Conservation (phyloP, 768 basidiomycete species). For the Agrocybe praecox region DNA sequence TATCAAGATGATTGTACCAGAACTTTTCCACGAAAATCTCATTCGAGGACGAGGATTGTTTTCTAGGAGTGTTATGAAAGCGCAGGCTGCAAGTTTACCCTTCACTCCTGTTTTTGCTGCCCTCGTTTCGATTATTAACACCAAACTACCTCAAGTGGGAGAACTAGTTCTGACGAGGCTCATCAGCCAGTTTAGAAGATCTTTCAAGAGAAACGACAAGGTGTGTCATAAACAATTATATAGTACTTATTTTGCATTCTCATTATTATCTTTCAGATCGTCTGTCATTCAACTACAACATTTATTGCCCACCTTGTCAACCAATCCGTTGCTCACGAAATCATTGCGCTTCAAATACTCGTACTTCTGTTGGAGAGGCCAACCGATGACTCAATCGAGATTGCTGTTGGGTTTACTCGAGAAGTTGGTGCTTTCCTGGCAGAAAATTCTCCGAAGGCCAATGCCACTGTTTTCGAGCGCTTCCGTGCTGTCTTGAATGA, state of each 20-base stretch:
- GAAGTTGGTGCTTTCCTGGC: slow-evolving; percentile 95
- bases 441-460: slow-evolving; percentile 94
- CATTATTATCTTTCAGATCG: slow-evolving; percentile 54
- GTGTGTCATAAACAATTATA: slow-evolving; percentile 42
- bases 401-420: slow-evolving; percentile 95
- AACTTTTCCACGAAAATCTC: slow-evolving; percentile 92
- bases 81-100: slow-evolving; percentile 94
- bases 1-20: slow-evolving; percentile 92
- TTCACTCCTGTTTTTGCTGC: slow-evolving; percentile 98
- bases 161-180: slow-evolving; percentile 88
- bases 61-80: slow-evolving; percentile 95
- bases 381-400: slow-evolving; percentile 97
- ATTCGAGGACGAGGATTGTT: slow-evolving; percentile 93
- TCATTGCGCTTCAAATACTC: slow-evolving; percentile 93
- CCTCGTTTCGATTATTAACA: slow-evolving; percentile 92
- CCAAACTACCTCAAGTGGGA: slow-evolving; percentile 95
- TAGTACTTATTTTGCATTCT: neutral
- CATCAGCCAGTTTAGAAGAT: slow-evolving; percentile 91
- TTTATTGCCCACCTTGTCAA: slow-evolving; percentile 93
- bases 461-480: slow-evolving; percentile 92
- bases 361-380: slow-evolving; percentile 94
- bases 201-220: slow-evolving; percentile 98
- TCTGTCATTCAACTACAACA: slow-evolving; percentile 91
- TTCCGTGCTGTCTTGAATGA: slow-evolving; percentile 98
- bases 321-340: slow-evolving; percentile 90